Percentiles rank a stretch among this genome's conserved stretches.
phyloP scores from a whole-genome alignment of 305 asterid species.

The Fraxinus sp. region DNA sequence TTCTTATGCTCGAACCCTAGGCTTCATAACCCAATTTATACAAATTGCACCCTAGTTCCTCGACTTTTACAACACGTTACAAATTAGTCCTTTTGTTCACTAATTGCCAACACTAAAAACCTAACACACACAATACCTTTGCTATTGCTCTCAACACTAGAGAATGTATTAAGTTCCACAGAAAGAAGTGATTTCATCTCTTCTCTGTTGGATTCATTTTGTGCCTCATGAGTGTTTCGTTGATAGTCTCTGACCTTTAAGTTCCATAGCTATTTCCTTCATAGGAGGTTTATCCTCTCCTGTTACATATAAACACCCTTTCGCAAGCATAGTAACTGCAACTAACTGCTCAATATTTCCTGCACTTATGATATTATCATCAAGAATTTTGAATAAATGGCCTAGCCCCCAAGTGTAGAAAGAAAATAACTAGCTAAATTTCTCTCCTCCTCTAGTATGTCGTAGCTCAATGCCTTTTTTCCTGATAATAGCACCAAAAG shows the following conservation, averaged over 20 bases:
- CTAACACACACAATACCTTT: neutral
- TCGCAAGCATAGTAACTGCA: conserved; percentile 33
- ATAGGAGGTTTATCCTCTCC: conserved; percentile 30
- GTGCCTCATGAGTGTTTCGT: conserved; percentile 8
- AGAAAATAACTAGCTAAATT: conserved; percentile 23
- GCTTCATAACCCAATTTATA: too few relatives aligned
- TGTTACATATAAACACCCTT: conserved; percentile 25
- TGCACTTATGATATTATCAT: conserved; percentile 9
- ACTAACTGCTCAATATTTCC: conserved; percentile 24
- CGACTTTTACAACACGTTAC: too few relatives aligned
- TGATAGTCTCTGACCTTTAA: conserved; percentile 18
- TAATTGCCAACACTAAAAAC: too few relatives aligned
- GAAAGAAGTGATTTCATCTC: neutral
- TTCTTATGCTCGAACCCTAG: too few relatives aligned
- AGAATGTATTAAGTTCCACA: neutral
- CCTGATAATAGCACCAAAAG: conserved; percentile 32
- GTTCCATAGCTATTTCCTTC: conserved; percentile 33
- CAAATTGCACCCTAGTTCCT: too few relatives aligned
- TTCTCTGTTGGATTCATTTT: neutral
- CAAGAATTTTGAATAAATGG: conserved; percentile 11
- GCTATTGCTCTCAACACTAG: neutral
- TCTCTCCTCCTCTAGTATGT: conserved; percentile 24
- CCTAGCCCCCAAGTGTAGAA: neutral
- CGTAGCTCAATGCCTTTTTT: conserved; percentile 11
- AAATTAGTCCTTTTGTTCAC: too few relatives aligned